These are phyloP conservation scores for Tylopilus felleus DNA, from an alignment of 768 basidiomycete genomes.

Conservation along the genomic window DNA sequence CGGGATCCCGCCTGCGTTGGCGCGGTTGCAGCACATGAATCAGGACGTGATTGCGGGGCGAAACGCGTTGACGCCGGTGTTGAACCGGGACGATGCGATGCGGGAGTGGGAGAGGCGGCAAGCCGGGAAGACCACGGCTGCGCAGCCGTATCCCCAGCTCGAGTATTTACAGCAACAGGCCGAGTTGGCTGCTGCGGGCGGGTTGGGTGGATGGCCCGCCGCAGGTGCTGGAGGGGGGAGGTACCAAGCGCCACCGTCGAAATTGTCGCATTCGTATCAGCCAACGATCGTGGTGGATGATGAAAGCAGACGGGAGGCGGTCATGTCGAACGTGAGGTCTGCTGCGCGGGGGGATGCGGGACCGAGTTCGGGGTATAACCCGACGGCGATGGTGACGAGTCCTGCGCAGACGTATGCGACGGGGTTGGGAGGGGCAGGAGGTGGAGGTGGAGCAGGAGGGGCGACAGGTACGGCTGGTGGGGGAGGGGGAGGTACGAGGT, in stretches of 20 bases:
- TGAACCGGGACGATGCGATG: slow-evolving; percentile 93
- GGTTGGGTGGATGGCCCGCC: slow-evolving; percentile 52
- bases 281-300: slow-evolving; percentile 64
- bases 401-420: slow-evolving; percentile 73
- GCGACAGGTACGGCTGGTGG: too few relatives aligned
- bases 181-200: slow-evolving; percentile 67
- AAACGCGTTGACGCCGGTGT: slow-evolving; percentile 86
- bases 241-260: slow-evolving; percentile 43
- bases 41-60: slow-evolving; percentile 69
- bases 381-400: slow-evolving; percentile 58
- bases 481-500: slow-evolving; percentile 42
- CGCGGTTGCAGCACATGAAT: slow-evolving; percentile 85
- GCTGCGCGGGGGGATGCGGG: slow-evolving; percentile 52
- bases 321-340: slow-evolving; percentile 74
- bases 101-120: slow-evolving; percentile 95
- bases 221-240: slow-evolving; percentile 37
- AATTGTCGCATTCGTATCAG: slow-evolving; percentile 36
- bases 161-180: slow-evolving; percentile 94
- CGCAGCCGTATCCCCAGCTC: slow-evolving; percentile 82
- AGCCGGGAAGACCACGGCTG: slow-evolving; percentile 63
- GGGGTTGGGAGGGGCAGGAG: slow-evolving; percentile 8
- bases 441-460: neutral
- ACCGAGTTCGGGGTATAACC: slow-evolving; percentile 40
- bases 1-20: slow-evolving; percentile 90
- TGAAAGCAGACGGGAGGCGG: slow-evolving; percentile 72